These are phyloP conservation scores for Boletus sp. DNA, from an alignment of 768 basidiomycete species.

Conservation along the genomic window DNA sequence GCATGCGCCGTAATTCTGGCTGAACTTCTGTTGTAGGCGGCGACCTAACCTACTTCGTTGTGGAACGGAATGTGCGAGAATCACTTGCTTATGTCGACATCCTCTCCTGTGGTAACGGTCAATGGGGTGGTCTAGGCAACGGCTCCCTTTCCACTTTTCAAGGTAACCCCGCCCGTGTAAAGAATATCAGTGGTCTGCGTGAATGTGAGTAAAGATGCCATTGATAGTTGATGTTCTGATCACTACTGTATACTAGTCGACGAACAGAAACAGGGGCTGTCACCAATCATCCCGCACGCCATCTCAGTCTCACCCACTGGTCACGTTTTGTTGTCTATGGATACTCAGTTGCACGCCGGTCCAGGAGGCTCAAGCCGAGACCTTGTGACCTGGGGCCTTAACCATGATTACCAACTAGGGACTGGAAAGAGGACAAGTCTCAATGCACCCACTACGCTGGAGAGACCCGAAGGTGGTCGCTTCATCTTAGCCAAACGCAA, in stretches of 20 bases:
- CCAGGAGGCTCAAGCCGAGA: constrained; percentile 57
- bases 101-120: constrained; percentile 79
- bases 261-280: constrained; percentile 55
- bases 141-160: constrained; percentile 62
- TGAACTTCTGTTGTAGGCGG: constrained; percentile 46
- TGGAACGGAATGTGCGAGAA: constrained; percentile 47
- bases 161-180: constrained; percentile 66
- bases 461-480: constrained; percentile 49
- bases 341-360: constrained; percentile 50
- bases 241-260: constrained; percentile 45
- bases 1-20: neutral
- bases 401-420: constrained; percentile 71
- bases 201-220: constrained; percentile 61
- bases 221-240: constrained; percentile 1
- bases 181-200: constrained; percentile 75
- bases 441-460: constrained; percentile 50
- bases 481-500: constrained; percentile 54
- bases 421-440: constrained; percentile 65
- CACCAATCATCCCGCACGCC: constrained; percentile 59
- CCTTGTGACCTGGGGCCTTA: constrained; percentile 69
- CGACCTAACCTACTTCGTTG: constrained; percentile 73
- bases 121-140: constrained; percentile 76
- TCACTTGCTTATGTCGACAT: constrained; percentile 46
- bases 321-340: constrained; percentile 71
- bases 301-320: constrained; percentile 71